phyloP scores from a whole-genome alignment of 441 rosid species.

The Melastoma candidum region DNA sequence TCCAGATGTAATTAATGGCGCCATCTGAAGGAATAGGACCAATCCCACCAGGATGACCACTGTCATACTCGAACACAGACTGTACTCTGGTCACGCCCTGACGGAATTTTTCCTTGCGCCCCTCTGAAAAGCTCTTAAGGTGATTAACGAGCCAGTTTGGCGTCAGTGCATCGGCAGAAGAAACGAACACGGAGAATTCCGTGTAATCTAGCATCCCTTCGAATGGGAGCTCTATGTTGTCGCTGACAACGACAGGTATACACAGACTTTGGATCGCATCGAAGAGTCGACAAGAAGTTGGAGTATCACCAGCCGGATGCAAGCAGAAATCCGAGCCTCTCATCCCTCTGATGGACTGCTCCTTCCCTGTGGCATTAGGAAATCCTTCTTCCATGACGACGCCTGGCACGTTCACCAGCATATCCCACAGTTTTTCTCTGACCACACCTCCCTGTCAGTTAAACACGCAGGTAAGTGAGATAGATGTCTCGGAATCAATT shows the following conservation, averaged over 20 bases:
- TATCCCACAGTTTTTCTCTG: constrained; percentile 79
- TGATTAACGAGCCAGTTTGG: constrained; percentile 57
- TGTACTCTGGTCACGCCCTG: constrained; percentile 45
- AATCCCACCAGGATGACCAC: constrained; percentile 44
- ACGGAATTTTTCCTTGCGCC: constrained; percentile 42
- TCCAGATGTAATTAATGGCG: constrained; percentile 86
- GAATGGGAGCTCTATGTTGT: constrained; percentile 75
- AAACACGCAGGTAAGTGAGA: constrained; percentile 3
- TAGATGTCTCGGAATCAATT: not conserved
- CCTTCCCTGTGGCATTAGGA: constrained; percentile 84
- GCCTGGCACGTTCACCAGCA: constrained; percentile 46
- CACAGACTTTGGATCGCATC: constrained; percentile 94
- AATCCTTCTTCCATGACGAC: constrained; percentile 92
- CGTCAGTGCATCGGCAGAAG: constrained; percentile 58
- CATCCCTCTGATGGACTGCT: constrained; percentile 81
- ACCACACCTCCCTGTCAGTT: constrained; percentile 60
- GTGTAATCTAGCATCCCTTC: constrained; percentile 77
- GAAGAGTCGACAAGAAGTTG: constrained; percentile 87
- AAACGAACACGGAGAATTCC: constrained; percentile 61
- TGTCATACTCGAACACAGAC: constrained; percentile 50
- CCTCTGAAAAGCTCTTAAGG: constrained; percentile 44
- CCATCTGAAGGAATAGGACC: constrained; percentile 62
- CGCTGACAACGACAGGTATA: constrained; percentile 80
- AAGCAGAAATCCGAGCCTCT: constrained; percentile 81
- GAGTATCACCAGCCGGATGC: constrained; percentile 96